Evolutionary conservation across 139 green algal genomes (phyloP), one percentile per base, ranked within the genome.

Genomic region (Axilococcus clingmanii): DNA sequence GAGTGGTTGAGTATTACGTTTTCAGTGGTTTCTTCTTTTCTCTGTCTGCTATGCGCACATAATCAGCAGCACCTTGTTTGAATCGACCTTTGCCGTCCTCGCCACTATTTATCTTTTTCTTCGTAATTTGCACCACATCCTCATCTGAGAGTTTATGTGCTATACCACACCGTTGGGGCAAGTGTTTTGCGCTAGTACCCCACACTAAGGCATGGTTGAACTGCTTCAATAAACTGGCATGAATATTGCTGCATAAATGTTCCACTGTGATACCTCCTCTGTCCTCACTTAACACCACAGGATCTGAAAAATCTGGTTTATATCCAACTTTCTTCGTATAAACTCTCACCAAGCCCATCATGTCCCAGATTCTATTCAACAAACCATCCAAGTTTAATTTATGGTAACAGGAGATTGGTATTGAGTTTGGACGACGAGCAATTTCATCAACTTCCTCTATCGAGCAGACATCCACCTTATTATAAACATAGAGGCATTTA

Each of bases 401-500:
- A 22, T 80, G 61, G 51, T 61, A 78, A 65, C 83, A 94, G 31
- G 74, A 90, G 53, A 96, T 88, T 60, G 90, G 85, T 3, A 97
- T 86, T 37, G 72, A 83, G 65, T 92, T 73, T 12, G 75, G 58
- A 25, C 66, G 69, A 25, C 76, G 62, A 12, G 83, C 82, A 15
- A 98, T 87, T 61, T 85, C 69, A 53, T 95, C 88, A 43, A 97
- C 89, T 71, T 97, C 89, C 72, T 98, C 90, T 34, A 98, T 87
- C 41, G 43, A 62, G 56, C 76, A 81, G 23, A 82, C 61, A 33
- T 81, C 61, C 17, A 88, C 75, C 69, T 99, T 99, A 78, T 99
- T 99, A 80, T 97, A 99, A 53, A 99, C 93, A 66, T 98, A 99
- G 29, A 98, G 60, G 76, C 63, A 99, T 55, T 87, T 85, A 8